A percentile compares a stretch with the other conserved stretches of the same genome.
phyloP scores from a whole-genome alignment of 2,329 filamentous ascomycete species.

The Pestalotiopsis sp. region DNA sequence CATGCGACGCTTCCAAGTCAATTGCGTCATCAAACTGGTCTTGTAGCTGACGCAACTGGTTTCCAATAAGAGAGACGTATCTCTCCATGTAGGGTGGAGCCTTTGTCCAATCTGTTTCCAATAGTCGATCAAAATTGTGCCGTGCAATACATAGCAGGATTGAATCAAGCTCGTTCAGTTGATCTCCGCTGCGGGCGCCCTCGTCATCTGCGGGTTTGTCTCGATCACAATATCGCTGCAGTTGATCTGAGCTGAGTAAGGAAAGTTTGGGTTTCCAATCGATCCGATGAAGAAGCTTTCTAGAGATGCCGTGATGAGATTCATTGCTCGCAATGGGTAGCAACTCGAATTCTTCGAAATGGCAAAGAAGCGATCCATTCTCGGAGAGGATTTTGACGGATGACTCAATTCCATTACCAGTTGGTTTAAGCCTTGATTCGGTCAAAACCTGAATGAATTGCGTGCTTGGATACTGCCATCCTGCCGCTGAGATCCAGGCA shows the following conservation, averaged over 20 bases:
- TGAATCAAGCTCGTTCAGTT: background rate
- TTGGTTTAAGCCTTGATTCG: constrained; percentile 9
- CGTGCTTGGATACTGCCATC: constrained; percentile 33
- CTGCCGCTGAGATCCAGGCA: constrained; percentile 35
- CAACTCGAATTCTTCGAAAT: constrained; percentile 22
- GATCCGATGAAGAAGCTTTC: constrained; percentile 29
- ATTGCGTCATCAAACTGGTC: background rate
- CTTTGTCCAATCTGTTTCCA: constrained; percentile 6
- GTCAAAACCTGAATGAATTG: constrained; percentile 28
- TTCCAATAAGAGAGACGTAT: constrained; percentile 8
- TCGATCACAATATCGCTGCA: constrained; percentile 22
- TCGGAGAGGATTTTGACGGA: constrained; percentile 25
- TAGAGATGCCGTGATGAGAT: constrained; percentile 9
- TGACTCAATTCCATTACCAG: constrained; percentile 20
- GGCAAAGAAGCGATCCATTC: constrained; percentile 25
- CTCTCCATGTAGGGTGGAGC: constrained; percentile 11
- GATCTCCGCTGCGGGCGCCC: background rate
- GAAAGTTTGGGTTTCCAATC: constrained; percentile 37
- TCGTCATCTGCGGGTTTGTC: constrained; percentile 16
- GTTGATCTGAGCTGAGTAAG: constrained; percentile 25
- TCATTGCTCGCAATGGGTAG: constrained; percentile 19
- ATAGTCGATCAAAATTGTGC: background rate
- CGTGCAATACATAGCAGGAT: background rate
- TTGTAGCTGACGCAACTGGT: background rate
- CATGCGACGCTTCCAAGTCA: background rate